These are phyloP conservation scores for Fusarium burgessii DNA, from an alignment of 2,329 filamentous ascomycete species.

Conservation along the genomic window DNA sequence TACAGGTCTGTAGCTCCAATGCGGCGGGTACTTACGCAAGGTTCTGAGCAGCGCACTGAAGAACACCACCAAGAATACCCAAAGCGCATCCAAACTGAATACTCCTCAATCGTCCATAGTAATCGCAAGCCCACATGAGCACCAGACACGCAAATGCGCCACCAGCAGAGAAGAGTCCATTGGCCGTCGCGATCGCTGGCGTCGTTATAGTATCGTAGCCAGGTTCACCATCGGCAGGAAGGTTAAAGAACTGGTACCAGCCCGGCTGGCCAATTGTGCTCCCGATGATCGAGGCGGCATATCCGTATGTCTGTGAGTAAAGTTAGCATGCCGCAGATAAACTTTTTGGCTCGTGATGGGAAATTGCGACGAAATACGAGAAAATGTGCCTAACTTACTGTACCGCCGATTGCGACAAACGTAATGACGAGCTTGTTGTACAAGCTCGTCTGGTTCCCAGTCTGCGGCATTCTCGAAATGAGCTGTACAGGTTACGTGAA, in stretches of 20 bases:
- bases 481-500: not conserved
- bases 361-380: not conserved
- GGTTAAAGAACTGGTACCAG: slow-evolving; percentile 63
- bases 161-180: slow-evolving; percentile 62
- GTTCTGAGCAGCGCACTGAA: slow-evolving; percentile 59
- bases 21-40: slow-evolving; percentile 49
- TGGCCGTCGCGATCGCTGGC: slow-evolving; percentile 60
- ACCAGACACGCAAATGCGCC: slow-evolving; percentile 61
- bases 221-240: slow-evolving; percentile 56
- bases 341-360: not conserved
- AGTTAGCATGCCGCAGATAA: not conserved
- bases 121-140: slow-evolving; percentile 62
- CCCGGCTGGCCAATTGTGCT: slow-evolving; percentile 65
- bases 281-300: slow-evolving; percentile 62
- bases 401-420: slow-evolving; percentile 51
- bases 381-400: slow-evolving; percentile 41
- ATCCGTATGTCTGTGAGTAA: slow-evolving; percentile 60
- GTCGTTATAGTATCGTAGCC: slow-evolving; percentile 61
- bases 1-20: rapidly evolving
- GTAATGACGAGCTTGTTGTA: slow-evolving; percentile 53
- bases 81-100: slow-evolving; percentile 60
- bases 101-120: slow-evolving; percentile 57
- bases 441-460: slow-evolving; percentile 42
- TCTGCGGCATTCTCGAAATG: slow-evolving; percentile 15
- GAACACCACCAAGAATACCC: slow-evolving; percentile 58